phyloP scores from a whole-genome alignment of 2,329 filamentous ascomycete genomes.

The Pseudogymnoascus sp. region DNA sequence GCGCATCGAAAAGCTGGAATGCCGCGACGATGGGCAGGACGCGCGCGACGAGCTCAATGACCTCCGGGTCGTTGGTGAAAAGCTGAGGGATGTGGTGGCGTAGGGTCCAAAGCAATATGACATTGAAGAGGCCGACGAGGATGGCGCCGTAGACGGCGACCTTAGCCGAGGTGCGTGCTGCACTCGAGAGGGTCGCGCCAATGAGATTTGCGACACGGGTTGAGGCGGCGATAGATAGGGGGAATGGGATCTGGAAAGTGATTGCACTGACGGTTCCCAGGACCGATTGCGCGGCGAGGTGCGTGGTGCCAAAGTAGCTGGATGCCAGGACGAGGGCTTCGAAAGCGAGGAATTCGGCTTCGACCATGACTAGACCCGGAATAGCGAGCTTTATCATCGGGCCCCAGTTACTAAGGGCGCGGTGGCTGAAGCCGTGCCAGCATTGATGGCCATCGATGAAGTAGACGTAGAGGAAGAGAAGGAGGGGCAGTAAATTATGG shows the following conservation, averaged over 20 bases:
- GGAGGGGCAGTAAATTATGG: slow-evolving; percentile 62
- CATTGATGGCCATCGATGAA: slow-evolving; percentile 65
- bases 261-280: slow-evolving; percentile 69
- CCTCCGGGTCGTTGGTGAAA: slow-evolving; percentile 65
- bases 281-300: slow-evolving; percentile 81
- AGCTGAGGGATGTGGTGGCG: slow-evolving; percentile 67
- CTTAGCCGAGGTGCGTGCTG: slow-evolving; percentile 71
- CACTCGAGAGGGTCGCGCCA: slow-evolving; percentile 71
- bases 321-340: slow-evolving; percentile 81
- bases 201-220: slow-evolving; percentile 90
- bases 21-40: slow-evolving; percentile 75
- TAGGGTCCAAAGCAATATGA: slow-evolving; percentile 58
- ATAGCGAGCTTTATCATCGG: slow-evolving; percentile 82
- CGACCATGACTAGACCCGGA: slow-evolving; percentile 86
- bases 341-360: slow-evolving; percentile 89
- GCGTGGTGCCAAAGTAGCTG: slow-evolving; percentile 68
- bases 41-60: slow-evolving; percentile 57
- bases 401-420: slow-evolving; percentile 65
- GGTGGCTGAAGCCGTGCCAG: slow-evolving; percentile 70
- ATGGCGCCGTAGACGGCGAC: slow-evolving; percentile 62
- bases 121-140: slow-evolving; percentile 70
- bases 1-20: slow-evolving; percentile 82
- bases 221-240: slow-evolving; percentile 77
- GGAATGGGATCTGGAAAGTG: slow-evolving; percentile 87
- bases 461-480: slow-evolving; percentile 66